phyloP scores from a whole-genome alignment of 1,139 yeast genomes.

The Pneumocystis jirovecii region DNA sequence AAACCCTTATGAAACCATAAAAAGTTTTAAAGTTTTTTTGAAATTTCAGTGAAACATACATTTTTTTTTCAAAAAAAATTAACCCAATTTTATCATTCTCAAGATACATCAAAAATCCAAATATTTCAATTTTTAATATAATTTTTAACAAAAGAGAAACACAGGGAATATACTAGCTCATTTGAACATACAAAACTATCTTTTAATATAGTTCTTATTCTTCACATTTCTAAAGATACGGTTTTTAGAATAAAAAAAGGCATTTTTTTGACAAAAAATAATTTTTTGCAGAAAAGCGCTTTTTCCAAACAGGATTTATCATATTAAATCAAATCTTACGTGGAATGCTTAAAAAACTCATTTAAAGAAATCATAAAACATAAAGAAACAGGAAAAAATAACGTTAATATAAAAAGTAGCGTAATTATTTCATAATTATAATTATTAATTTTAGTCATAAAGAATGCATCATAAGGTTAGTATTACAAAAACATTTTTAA shows the following conservation, averaged over 20 bases:
- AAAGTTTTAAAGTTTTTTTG: background rate
- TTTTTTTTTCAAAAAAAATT: background rate
- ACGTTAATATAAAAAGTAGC: background rate
- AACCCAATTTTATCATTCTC: background rate
- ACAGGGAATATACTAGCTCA: background rate
- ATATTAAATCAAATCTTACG: background rate
- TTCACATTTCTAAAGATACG: background rate
- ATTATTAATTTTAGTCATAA: background rate
- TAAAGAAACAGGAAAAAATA: background rate
- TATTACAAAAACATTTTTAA: background rate
- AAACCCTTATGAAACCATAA: background rate
- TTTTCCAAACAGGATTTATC: background rate
- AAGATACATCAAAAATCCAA: background rate
- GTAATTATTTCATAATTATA: background rate
- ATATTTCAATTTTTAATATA: background rate
- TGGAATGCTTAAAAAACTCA: background rate
- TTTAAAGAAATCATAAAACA: background rate
- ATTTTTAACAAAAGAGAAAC: background rate
- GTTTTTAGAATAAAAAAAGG: background rate
- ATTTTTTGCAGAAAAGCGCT: background rate
- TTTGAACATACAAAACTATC: background rate
- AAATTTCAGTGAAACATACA: background rate
- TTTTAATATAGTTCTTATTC: background rate
- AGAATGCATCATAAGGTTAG: background rate
- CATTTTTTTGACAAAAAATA: background rate